Percentiles rank a stretch among this genome's conserved stretches.
Conservation (phyloP, 176 grass and related monocot genomes). For the Bromus sterilis region DNA sequence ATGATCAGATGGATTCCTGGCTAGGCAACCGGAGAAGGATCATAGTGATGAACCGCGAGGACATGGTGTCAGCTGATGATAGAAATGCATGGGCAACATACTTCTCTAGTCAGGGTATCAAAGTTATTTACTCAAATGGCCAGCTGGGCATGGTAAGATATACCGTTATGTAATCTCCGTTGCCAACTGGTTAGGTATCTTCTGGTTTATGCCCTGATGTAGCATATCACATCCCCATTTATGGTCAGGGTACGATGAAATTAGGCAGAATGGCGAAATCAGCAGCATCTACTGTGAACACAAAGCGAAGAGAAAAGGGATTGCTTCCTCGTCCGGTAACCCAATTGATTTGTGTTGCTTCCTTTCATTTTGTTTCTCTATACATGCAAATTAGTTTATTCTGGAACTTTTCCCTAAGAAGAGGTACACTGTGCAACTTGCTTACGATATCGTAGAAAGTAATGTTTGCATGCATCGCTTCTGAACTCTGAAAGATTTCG, state of each 20-base stretch:
- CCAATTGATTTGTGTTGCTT: neutral
- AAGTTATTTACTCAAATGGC: slow-evolving; percentile 89
- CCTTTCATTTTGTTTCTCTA: neutral
- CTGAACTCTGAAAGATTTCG: neutral
- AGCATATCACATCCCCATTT: neutral
- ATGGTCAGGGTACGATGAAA: slow-evolving; percentile 81
- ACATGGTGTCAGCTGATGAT: slow-evolving; percentile 84
- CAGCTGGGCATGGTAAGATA: slow-evolving; percentile 88
- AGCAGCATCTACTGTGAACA: slow-evolving; percentile 71
- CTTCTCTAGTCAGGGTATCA: slow-evolving; percentile 72
- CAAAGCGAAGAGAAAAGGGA: slow-evolving; percentile 84
- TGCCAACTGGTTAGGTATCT: neutral
- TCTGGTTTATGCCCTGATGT: neutral
- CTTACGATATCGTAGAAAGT: neutral
- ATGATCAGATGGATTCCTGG: slow-evolving; percentile 87
- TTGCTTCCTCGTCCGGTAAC: slow-evolving; percentile 88
- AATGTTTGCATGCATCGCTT: neutral
- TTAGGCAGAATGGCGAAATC: slow-evolving; percentile 86
- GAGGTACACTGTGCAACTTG: neutral
- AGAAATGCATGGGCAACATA: slow-evolving; percentile 88
- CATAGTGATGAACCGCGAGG: slow-evolving; percentile 93
- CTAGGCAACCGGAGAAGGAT: slow-evolving; percentile 80
- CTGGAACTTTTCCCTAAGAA: neutral
- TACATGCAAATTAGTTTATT: neutral
- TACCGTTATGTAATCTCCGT: neutral